Percentiles rank a stretch among this genome's conserved stretches.
Conservation (phyloP, 768 basidiomycete genomes). For the Clathrus columnatus region DNA sequence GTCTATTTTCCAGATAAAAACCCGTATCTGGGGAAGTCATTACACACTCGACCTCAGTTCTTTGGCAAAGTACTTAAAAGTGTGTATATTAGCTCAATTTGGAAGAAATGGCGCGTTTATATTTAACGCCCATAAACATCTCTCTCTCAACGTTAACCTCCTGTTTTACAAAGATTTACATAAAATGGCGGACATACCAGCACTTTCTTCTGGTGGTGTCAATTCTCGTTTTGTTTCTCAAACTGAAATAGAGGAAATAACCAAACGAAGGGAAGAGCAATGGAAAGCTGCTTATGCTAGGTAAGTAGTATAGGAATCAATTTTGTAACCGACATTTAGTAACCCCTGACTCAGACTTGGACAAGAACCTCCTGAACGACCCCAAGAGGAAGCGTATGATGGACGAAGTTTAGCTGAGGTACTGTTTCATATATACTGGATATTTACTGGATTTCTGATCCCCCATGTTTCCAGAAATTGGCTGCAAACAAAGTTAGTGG, state of each 20-base stretch:
- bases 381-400: slow-evolving; percentile 69
- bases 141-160: not conserved
- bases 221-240: slow-evolving; percentile 82
- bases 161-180: not conserved
- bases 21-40: not conserved
- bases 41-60: not conserved
- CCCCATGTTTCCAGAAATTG: slow-evolving; percentile 52
- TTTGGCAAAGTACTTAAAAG: too few relatives aligned
- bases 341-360: slow-evolving; percentile 46
- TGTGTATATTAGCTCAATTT: too few relatives aligned
- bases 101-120: too few relatives aligned
- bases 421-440: slow-evolving; percentile 23
- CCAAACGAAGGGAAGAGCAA: slow-evolving; percentile 65
- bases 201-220: slow-evolving; percentile 60
- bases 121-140: not conserved
- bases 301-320: slow-evolving; percentile 24
- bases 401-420: slow-evolving; percentile 86
- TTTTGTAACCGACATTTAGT: not conserved
- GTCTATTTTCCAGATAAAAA: not conserved
- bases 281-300: slow-evolving; percentile 89
- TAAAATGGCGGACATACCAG: slow-evolving; percentile 66
- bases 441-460: slow-evolving; percentile 11
- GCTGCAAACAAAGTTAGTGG: slow-evolving; percentile 72
- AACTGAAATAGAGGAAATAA: slow-evolving; percentile 66
- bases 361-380: slow-evolving; percentile 74